Evolutionary conservation across 441 rosid genomes (phyloP).

Genomic region (Adansonia madagascariensis): DNA sequence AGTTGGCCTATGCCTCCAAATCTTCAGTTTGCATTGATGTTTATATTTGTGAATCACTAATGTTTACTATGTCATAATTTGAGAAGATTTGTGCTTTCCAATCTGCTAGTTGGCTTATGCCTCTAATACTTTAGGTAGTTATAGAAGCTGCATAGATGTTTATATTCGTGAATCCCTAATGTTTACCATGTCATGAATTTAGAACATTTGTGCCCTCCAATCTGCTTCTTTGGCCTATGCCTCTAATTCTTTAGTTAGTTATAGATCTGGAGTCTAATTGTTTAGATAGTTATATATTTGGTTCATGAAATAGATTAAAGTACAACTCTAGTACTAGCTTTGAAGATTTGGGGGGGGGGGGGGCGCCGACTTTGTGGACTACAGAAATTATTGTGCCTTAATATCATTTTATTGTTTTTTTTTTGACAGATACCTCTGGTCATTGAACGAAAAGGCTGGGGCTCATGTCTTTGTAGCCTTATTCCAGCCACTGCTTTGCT

Average conservation of each 20-base stretch:
- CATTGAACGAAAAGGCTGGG: slow-evolving; percentile 39
- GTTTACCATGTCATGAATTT: not conserved
- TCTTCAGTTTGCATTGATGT: not conserved
- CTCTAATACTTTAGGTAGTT: not conserved
- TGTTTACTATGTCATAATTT: not conserved
- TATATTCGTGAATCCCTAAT: not conserved
- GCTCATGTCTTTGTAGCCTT: slow-evolving; percentile 40
- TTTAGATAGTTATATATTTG: not conserved
- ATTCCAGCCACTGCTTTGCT: slow-evolving; percentile 47
- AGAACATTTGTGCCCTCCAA: not conserved
- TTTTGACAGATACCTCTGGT: slow-evolving; percentile 39
- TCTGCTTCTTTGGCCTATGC: not conserved
- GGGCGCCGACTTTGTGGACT: not conserved
- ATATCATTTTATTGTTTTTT: not conserved
- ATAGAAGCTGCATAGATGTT: not conserved
- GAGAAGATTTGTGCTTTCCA: not conserved
- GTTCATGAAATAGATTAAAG: not conserved
- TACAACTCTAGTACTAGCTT: not conserved
- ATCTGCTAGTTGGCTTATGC: not conserved
- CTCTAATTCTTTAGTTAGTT: not conserved
- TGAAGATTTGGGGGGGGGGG: too few species aligned
- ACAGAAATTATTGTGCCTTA: not conserved
- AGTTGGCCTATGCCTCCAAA: too few species aligned
- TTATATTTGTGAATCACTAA: not conserved
- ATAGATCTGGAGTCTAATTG: not conserved